Evolutionary conservation across 345 rosid genomes (phyloP).

Genomic region (Noccaea bulbosa): DNA sequence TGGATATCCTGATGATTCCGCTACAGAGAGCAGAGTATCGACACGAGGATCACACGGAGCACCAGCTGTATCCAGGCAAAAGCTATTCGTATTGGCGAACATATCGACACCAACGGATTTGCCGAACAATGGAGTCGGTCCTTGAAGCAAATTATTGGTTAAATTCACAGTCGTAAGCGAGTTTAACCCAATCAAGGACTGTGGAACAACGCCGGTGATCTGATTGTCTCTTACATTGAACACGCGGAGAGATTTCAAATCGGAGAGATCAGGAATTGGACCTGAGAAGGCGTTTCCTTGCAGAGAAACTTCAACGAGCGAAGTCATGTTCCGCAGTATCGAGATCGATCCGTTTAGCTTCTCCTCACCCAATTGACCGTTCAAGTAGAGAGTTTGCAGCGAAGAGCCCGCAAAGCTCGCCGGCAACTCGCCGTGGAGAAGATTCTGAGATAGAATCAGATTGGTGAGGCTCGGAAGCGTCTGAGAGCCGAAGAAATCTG

Average conservation of each 20-base stretch:
- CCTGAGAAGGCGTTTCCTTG: conserved; percentile 68
- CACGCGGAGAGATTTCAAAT: conserved; percentile 36
- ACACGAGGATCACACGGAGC: conserved; percentile 48
- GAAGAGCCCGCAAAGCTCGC: conserved; percentile 40
- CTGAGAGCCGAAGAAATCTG: conserved; percentile 48
- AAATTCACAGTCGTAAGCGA: conserved; percentile 54
- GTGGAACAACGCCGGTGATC: conserved; percentile 70
- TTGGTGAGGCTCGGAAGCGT: conserved; percentile 47
- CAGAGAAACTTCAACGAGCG: conserved; percentile 61
- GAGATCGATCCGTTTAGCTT: conserved; percentile 62
- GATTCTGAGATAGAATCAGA: conserved; percentile 55
- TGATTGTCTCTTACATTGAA: conserved; percentile 67
- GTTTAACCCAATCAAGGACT: conserved; percentile 46
- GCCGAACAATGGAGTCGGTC: conserved; percentile 45
- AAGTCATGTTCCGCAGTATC: conserved; percentile 57
- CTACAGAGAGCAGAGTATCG: conserved; percentile 44
- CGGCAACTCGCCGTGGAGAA: conserved; percentile 61
- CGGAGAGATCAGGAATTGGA: conserved; percentile 68
- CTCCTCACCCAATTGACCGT: conserved; percentile 45
- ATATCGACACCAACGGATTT: conserved; percentile 39
- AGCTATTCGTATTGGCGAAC: conserved; percentile 33
- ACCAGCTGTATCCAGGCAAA: conserved; percentile 48
- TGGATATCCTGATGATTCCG: conserved; percentile 45
- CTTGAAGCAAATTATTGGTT: conserved; percentile 52
- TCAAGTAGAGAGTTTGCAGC: conserved; percentile 57